These are phyloP conservation scores for Davidsoniella australis DNA, from an alignment of 2,329 filamentous ascomycete species.

Conservation along the genomic window DNA sequence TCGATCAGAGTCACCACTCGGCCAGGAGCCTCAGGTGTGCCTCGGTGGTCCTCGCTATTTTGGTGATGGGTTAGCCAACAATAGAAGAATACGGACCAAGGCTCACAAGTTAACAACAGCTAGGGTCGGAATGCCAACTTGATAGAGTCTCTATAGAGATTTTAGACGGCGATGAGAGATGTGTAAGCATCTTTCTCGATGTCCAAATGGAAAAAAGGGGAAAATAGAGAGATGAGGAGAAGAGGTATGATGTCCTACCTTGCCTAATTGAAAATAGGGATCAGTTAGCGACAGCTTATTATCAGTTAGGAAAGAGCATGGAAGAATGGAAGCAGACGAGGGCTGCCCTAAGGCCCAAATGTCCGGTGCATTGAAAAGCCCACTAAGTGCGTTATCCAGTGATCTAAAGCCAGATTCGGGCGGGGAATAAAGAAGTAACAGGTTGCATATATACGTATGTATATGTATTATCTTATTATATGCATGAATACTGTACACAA, in stretches of 20 bases:
- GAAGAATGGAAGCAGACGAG: neutral
- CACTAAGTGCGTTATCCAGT: too few relatives aligned
- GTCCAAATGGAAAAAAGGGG: neutral
- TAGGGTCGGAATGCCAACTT: too few relatives aligned
- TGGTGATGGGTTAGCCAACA: too few relatives aligned
- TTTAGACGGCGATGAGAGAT: neutral
- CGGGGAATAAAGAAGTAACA: too few relatives aligned
- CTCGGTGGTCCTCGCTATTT: conserved; percentile 80
- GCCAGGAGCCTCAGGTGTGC: conserved; percentile 72
- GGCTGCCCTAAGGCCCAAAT: neutral
- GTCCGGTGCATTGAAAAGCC: too few relatives aligned
- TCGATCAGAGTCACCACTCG: conserved; percentile 88
- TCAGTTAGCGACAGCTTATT: neutral
- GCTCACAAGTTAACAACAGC: too few relatives aligned
- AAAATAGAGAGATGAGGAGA: conserved; percentile 9
- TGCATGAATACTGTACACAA: neutral
- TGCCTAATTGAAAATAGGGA: neutral
- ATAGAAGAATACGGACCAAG: too few relatives aligned
- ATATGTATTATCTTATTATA: too few relatives aligned
- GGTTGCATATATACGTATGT: too few relatives aligned
- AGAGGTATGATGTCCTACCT: neutral
- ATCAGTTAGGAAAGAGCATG: neutral
- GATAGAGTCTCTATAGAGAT: too few relatives aligned
- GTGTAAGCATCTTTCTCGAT: neutral
- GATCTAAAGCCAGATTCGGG: too few relatives aligned